Base-by-base conservation (phyloP, 176 grass and related monocot genomes). In the Urochloa ruziziensis region DNA sequence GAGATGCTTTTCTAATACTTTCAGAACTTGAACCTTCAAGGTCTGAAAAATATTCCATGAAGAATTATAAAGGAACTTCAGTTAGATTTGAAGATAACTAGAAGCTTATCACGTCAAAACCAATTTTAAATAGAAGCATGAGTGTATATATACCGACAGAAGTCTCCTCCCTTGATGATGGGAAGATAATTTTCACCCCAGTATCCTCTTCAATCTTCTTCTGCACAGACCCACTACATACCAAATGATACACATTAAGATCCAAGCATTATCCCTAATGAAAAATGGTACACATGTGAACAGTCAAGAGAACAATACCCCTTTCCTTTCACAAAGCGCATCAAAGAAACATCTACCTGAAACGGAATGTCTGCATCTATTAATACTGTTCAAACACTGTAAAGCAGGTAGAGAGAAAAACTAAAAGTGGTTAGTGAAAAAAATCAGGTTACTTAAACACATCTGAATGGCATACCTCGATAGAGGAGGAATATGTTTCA, bases 201-300 rank as follows among this genome's bases (percentile, higher is more conserved):
- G 81, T 83, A 35, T 93, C 92, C 64, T 85, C 82, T 90, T 98
- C 92, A 85, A 93, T 95, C 80, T 95, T 89, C 67, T 82, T 93
- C 75, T 95, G 93, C 77, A 77, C 85, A 81, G 66, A 93, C 39
- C 87, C 92, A 66, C 96, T 95, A 88, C 10, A 91, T 59, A 48
- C 42, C 34, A 80, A 93, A 86, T 25, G 74, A 84, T 54, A 29
- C 21, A 67, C 24, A 21, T 70, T 54, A 83, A 39, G n/a, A 47
- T 35, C 12, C 54, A 71, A 57, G 16, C 23, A 77, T 36, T 86
- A 30, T 66, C 16, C 43, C 33, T 43, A 71, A 69, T 23, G 35
- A 51, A 89, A 24, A 48, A 73, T 44, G 11, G 53, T 0, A 27
- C 25, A 30, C 13, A 58, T 66, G 56, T 66, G 77, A 85, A 72